Base-by-base conservation (phyloP, 2,329 filamentous ascomycete species). In the Delphinella strobiligena region DNA sequence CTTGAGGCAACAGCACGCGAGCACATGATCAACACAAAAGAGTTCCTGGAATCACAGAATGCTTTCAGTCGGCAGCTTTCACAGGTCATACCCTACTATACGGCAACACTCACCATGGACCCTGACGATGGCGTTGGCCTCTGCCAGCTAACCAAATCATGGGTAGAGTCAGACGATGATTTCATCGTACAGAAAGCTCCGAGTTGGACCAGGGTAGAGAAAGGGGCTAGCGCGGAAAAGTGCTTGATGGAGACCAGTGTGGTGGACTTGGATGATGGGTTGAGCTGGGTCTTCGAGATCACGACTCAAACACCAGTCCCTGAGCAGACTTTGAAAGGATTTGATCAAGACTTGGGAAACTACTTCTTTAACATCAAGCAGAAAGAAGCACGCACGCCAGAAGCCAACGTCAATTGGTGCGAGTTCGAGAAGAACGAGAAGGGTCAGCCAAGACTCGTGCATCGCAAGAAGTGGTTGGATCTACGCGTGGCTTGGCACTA, bases 51-150 rank as follows among this genome's bases (percentile, higher is more conserved):
- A 4, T 53, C 56, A 3, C 37, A 41, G 4, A 47, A 51, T 30
- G 36, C 42, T 7, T 48, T 49, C 31, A 34, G 42, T 17, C 18
- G 34, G 4, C 18, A 47, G 15, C 48, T 59, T 4, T 19, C 37
- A 16, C 50, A 53, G 2, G 49, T 56, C 15, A 44, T 44, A 27
- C 55, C 56, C 8, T 38, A 43, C 27, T 55, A 51, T 37, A 45
- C 49, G n/a, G 54, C 48, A n/a, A 41, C 40, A 0, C 56, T 60
- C 44, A 47, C 44, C 12, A 53, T 60, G 22, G 45, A 42, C 1
- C 39, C 51, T 30, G 34, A 37, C 12, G 38, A 40, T 7, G 50
- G 54, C 15, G 22, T 17, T 5, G 39, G 39, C 12, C 40, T 54
- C 24, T 22, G 54, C 12, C 40, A 47, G 12, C 49, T 58, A 3